Percentiles rank a stretch among this genome's conserved stretches.
phyloP scores from a whole-genome alignment of 345 rosid species.

The Trapa incisa region DNA sequence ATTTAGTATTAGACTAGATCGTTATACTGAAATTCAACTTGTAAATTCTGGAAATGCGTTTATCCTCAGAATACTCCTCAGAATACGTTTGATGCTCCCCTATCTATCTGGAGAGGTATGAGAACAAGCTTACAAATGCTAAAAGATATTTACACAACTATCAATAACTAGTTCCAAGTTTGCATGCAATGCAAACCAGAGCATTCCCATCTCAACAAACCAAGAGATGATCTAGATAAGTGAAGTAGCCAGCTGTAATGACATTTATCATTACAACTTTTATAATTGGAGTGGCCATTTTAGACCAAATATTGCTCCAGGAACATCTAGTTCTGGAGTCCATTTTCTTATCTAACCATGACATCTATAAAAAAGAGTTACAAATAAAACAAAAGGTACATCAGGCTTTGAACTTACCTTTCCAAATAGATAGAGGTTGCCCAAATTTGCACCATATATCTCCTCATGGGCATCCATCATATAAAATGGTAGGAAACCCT shows the following conservation, averaged over 20 bases:
- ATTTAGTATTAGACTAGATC: background rate
- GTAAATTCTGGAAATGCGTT: background rate
- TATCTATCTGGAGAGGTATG: background rate
- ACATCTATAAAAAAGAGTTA: background rate
- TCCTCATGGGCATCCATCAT: constrained; percentile 80
- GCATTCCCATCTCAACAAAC: no score
- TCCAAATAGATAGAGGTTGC: constrained; percentile 76
- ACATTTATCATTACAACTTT: no score
- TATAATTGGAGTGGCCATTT: background rate
- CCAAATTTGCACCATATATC: constrained; percentile 66
- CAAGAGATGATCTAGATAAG: no score
- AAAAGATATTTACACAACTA: background rate
- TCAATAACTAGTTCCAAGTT: background rate
- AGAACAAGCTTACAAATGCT: background rate
- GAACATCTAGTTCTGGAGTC: background rate
- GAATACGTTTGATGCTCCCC: background rate
- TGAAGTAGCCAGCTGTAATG: no score
- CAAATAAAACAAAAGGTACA: background rate
- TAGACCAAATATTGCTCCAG: background rate
- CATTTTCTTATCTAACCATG: background rate
- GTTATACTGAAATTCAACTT: background rate
- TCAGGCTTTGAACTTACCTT: constrained; percentile 37
- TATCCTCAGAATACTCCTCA: background rate
- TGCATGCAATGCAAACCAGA: no score
- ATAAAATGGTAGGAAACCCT: constrained; percentile 66